Base-by-base conservation (phyloP, 805 yeast genomes). In the Peterozyma xylosa region DNA sequence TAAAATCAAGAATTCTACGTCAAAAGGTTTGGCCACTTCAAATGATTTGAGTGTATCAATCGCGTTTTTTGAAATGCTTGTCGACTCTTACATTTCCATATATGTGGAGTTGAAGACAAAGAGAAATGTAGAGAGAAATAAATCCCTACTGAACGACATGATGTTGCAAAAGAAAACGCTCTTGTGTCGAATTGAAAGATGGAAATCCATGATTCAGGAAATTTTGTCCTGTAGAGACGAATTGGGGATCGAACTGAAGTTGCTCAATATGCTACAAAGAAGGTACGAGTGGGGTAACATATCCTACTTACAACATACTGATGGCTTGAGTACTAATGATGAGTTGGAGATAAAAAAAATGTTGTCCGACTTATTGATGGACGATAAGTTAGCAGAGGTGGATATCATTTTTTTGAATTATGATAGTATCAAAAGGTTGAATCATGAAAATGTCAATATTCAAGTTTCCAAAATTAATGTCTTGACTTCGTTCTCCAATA, bases 391-490 rank as follows among this genome's bases (percentile, higher is more conserved):
- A 14, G n/a, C 14, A 6, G 45, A 49, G 0, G 36, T 70, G 2
- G 56, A 62, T 9, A 61, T 82, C 0, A 53, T 59, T 0, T 78
- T 74, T 57, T 70, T 78, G 1, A 88, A 89, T 55, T 83, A 73
- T 50, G 64, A 69, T 1, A 64, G 71, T 45, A 76, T 90, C 13
- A 82, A 87, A 2, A 63, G 69, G 1, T 59, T 90, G 2, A 79
- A 72, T 36, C 42, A 59, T 1, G 62, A 67, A 1, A 67, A 74
- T 5, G 69, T 86, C 9, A 70, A 69, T 33, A 67, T 77, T 4
- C 90, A 87, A 52, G 64, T 80, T 15, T 81, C 90, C 2, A 86
- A 87, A 41, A 68, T 86, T 11, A 76, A 79, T 27, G 86, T 91
- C 0, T 74, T 88, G 37, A 66, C 82, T 0, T 71, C 80, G 11